Conservation (phyloP, 192 early-diverging fungal species). For the Martensiomyces pterosporus region DNA sequence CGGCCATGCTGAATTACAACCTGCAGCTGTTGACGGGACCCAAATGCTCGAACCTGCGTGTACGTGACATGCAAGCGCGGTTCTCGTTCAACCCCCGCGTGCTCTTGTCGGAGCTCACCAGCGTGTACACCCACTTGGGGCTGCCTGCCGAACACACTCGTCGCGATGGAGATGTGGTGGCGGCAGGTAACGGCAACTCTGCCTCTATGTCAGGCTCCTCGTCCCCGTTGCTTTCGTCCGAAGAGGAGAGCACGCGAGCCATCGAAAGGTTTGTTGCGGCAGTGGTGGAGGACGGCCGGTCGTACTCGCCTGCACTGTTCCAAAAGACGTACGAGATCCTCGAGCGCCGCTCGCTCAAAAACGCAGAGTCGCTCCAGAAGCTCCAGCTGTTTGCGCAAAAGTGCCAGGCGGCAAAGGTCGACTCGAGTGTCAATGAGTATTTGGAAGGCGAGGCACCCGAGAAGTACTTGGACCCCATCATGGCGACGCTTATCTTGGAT, state of each 20-base stretch:
- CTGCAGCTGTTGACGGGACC: constrained; percentile 86
- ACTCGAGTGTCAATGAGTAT: constrained; percentile 67
- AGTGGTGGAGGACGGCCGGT: constrained; percentile 80
- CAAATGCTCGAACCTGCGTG: constrained; percentile 84
- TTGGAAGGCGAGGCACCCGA: constrained; percentile 82
- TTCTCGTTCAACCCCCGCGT: constrained; percentile 86
- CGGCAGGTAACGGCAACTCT: too few species aligned
- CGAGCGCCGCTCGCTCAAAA: constrained; percentile 60
- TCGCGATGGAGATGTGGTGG: not conserved
- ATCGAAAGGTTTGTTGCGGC: constrained; percentile 69
- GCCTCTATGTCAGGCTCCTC: too few species aligned
- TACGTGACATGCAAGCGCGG: constrained; percentile 62
- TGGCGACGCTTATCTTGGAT: constrained; percentile 87
- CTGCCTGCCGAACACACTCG: constrained; percentile 8
- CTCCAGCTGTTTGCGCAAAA: constrained; percentile 64
- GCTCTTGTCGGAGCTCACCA: constrained; percentile 78
- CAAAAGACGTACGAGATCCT: constrained; percentile 68
- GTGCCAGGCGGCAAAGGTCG: constrained; percentile 68
- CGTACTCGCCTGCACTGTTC: constrained; percentile 78
- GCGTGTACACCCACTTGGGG: constrained; percentile 78
- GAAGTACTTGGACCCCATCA: constrained; percentile 83
- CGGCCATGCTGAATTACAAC: constrained; percentile 98
- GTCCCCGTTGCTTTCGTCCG: too few species aligned
- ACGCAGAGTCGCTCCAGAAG: constrained; percentile 56
- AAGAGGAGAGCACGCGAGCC: constrained; percentile 9